A percentile compares a stretch with the other conserved stretches of the same genome.
Conservation (phyloP, 345 rosid genomes). For the Acer yangbiense region DNA sequence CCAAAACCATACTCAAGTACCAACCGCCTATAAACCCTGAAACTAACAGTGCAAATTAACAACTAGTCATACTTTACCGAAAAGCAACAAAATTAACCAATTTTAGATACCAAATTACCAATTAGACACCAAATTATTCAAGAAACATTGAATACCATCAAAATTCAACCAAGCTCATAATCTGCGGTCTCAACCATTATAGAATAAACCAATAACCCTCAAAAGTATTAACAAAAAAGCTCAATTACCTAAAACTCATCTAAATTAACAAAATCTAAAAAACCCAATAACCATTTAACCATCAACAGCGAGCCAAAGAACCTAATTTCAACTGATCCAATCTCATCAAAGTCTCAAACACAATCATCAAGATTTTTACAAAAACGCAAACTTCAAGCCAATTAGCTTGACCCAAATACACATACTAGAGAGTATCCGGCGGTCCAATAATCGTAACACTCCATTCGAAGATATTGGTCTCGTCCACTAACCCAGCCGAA, state of each 20-base stretch:
- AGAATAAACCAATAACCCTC: background rate
- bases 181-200: background rate
- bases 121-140: background rate
- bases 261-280: background rate
- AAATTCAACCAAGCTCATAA: conserved; percentile 9
- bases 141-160: background rate
- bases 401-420: background rate
- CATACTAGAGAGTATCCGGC: conserved; percentile 91
- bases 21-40: background rate
- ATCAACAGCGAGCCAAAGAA: background rate
- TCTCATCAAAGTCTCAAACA: conserved; percentile 13
- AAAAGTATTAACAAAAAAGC: background rate
- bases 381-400: conserved; percentile 3
- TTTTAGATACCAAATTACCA: background rate
- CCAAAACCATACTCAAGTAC: conserved; percentile 1
- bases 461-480: conserved; percentile 93
- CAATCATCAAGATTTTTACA: conserved; percentile 5
- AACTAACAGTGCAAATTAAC: background rate
- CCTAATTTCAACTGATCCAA: conserved; percentile 17
- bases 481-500: conserved; percentile 98
- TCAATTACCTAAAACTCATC: background rate
- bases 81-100: background rate
- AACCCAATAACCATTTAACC: background rate
- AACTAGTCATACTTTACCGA: background rate
- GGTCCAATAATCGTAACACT: conserved; percentile 93